Conservation (phyloP, 768 basidiomycete species). For the Kwoniella shandongensis region DNA sequence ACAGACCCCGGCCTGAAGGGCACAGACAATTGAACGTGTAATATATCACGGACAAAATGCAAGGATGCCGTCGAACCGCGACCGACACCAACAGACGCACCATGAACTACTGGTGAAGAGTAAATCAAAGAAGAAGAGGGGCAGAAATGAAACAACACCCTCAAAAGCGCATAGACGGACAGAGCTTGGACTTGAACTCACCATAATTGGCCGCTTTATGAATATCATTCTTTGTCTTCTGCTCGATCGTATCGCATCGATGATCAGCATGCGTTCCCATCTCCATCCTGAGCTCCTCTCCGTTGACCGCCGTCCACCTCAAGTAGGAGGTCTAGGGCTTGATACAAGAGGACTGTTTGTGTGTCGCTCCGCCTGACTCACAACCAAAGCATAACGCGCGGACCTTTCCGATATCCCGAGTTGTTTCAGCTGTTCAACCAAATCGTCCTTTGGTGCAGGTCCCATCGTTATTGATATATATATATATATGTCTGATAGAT, state of each 20-base stretch:
- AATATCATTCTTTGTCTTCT: conserved; percentile 46
- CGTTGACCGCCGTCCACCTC: too few relatives aligned
- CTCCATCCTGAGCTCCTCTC: not conserved
- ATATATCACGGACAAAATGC: too few relatives aligned
- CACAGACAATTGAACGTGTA: too few relatives aligned
- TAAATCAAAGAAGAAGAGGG: not conserved
- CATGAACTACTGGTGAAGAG: too few relatives aligned
- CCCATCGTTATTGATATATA: conserved; percentile 5
- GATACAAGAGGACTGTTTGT: too few relatives aligned
- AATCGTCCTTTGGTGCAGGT: conserved; percentile 13
- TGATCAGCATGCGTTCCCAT: not conserved
- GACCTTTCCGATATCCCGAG: conserved; percentile 46
- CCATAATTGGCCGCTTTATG: conserved; percentile 51
- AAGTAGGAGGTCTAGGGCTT: too few relatives aligned
- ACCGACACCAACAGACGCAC: too few relatives aligned
- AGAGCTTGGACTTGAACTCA: conserved; percentile 33
- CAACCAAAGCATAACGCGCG: conserved; percentile 45
- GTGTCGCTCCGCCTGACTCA: conserved; percentile 21
- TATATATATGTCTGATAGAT: not conserved
- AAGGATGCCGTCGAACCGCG: too few relatives aligned
- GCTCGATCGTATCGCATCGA: conserved; percentile 5
- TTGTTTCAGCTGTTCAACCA: conserved; percentile 39
- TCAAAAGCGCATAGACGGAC: not conserved
- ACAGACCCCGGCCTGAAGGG: too few relatives aligned
- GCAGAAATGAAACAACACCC: not conserved